Percentiles rank a stretch among this genome's conserved stretches.
Conservation (phyloP, 106 monocot species). For the Narthecium ossifragum region DNA sequence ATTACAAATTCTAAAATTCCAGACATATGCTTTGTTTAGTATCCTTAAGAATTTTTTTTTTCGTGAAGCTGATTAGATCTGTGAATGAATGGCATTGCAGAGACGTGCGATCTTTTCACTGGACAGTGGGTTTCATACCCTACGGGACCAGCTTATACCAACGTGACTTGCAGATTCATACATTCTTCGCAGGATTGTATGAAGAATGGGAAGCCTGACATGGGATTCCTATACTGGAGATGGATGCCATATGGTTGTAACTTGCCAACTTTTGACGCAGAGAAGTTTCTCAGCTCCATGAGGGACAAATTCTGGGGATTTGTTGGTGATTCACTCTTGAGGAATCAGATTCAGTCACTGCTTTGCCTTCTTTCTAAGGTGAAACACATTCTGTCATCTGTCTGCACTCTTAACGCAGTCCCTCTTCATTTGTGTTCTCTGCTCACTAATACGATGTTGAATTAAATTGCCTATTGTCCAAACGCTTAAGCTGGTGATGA, state of each 20-base stretch:
- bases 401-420: too few species aligned
- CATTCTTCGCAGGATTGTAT: slow-evolving; percentile 57
- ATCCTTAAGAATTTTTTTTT: too few species aligned
- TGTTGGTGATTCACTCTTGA: slow-evolving; percentile 71
- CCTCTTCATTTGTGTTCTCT: too few species aligned
- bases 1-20: too few species aligned
- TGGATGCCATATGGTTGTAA: slow-evolving; percentile 64
- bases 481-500: too few species aligned
- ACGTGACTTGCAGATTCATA: slow-evolving; percentile 40
- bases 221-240: slow-evolving; percentile 54
- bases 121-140: too few species aligned
- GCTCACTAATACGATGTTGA: too few species aligned
- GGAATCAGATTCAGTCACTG: slow-evolving; percentile 62
- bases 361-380: slow-evolving; percentile 71
- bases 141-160: slow-evolving; percentile 55
- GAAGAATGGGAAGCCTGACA: slow-evolving; percentile 62
- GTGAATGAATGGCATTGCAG: too few species aligned
- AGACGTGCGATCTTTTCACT: too few species aligned
- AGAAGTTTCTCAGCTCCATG: slow-evolving; percentile 51
- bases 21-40: too few species aligned
- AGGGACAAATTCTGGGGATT: slow-evolving; percentile 48
- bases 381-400: background rate
- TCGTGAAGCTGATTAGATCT: too few species aligned
- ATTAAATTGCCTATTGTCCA: background rate
- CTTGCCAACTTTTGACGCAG: slow-evolving; percentile 34